phyloP scores from a whole-genome alignment of 2,329 filamentous ascomycete species.

The Sclerotinia borealis region DNA sequence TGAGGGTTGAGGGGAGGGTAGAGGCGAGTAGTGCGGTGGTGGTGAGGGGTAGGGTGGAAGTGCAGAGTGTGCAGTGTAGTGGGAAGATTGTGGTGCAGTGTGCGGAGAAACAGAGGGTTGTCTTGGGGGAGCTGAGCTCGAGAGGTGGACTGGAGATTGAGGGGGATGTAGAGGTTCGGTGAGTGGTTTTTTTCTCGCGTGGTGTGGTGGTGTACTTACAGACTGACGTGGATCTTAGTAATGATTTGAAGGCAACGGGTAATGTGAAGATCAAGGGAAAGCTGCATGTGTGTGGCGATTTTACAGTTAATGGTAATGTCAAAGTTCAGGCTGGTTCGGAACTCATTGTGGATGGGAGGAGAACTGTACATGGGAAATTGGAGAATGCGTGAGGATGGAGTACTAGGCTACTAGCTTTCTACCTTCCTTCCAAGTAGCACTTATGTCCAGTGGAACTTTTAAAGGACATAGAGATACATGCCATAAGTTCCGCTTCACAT shows the following conservation, averaged over 20 bases:
- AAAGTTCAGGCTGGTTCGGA: constrained; percentile 16
- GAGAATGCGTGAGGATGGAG: not conserved
- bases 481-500: not conserved
- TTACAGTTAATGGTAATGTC: constrained; percentile 21
- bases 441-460: not conserved
- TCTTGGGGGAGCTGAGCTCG: constrained; percentile 16
- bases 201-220: not conserved
- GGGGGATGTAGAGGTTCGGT: constrained; percentile 16
- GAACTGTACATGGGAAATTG: constrained; percentile 24
- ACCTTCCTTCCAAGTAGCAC: not conserved
- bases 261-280: constrained; percentile 19
- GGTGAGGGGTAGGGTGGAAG: not conserved
- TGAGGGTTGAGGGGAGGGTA: constrained; percentile 19
- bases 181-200: constrained; percentile 6
- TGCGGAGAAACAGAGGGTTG: constrained; percentile 1
- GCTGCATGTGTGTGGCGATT: constrained; percentile 21
- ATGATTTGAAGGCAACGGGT: constrained; percentile 12
- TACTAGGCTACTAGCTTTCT: not conserved
- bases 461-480: not conserved
- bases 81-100: constrained; percentile 15
- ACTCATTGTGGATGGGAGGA: constrained; percentile 23
- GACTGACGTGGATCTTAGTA: constrained; percentile 9
- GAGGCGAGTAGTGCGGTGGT: not conserved
- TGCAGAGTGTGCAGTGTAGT: constrained; percentile 17
- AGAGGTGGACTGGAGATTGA: constrained; percentile 1